phyloP scores from a whole-genome alignment of 2,329 filamentous ascomycete species.

The Whalleya microplaca region DNA sequence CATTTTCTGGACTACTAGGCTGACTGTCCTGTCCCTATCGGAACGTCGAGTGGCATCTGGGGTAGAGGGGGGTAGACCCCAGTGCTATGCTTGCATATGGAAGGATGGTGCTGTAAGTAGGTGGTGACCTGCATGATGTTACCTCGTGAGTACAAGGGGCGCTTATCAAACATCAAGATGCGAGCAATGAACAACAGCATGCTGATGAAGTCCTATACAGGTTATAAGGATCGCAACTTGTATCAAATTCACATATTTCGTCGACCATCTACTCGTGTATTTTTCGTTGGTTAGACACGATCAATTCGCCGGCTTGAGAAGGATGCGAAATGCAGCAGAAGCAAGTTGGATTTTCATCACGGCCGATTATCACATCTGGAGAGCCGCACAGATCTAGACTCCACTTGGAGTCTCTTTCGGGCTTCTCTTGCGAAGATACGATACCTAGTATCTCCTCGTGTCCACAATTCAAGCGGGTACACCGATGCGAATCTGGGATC shows the following conservation, averaged over 20 bases:
- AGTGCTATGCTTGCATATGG: conserved; percentile 2
- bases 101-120: conserved; percentile 13
- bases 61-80: conserved; percentile 14
- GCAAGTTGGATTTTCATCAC: background rate
- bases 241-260: background rate
- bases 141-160: conserved; percentile 9
- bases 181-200: conserved; percentile 1
- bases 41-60: conserved; percentile 9
- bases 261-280: background rate
- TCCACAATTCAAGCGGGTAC: conserved; percentile 1
- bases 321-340: background rate
- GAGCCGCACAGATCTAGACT: conserved; percentile 10
- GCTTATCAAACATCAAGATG: conserved; percentile 13
- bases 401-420: background rate
- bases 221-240: background rate
- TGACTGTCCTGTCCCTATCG: conserved; percentile 10
- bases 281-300: background rate
- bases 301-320: background rate
- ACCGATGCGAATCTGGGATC: background rate
- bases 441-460: background rate
- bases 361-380: background rate
- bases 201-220: conserved; percentile 3
- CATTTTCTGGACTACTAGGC: conserved; percentile 13
- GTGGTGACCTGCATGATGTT: conserved; percentile 10
- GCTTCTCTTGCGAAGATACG: conserved; percentile 3